Evolutionary conservation across 2,329 filamentous ascomycete genomes (phyloP), one percentile per base, ranked within the genome.

Genomic region (Colletotrichum godetiae): DNA sequence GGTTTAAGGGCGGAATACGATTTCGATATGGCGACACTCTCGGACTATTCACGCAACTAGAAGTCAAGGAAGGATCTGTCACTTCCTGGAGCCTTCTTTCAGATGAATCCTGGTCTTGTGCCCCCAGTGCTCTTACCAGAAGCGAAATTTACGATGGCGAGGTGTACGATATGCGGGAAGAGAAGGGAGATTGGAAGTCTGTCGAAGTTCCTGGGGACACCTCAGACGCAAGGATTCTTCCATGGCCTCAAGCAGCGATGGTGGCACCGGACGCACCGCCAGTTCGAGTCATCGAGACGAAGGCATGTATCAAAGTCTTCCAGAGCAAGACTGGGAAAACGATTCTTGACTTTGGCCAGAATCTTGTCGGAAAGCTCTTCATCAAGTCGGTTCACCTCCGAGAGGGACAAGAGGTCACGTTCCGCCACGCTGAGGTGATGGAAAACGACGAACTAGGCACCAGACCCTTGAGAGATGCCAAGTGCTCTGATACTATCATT

Each of bases 261-360:
- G 42, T 46, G 19, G 42, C 42, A 46, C 42, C 42, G 19, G 42
- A 46, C 42, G 42, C 19, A 3, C 42, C 42, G 7, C 42, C 42
- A 46, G 42, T n/a, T 8, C 15, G 42, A 10, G 42, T 46, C 15
- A n/a, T 46, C 19, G 19, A 46, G 42, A 46, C 42, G 42, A 46
- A 46, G 19, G 3, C 42, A n/a, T 46, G 42, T n/a, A 4, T 46
- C 42, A 19, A 46, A 19, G 42, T 46, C 42, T 46, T 46, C 19
- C 42, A n/a, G 42, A 46, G 42, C 42, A n/a, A 46, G 19, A 46
- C 15, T 46, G 82, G 83, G 2, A 84, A 83, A 68, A 82, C 78
- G 0, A 76, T 86, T 6, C 49, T 86, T 12, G 84, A 86, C 68
- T 86, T 86, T 69, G 84, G 85, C 5, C 84, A 86, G 71, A 86